Conservation (phyloP, 192 early-diverging fungal species). For the Coemansia sp. region DNA sequence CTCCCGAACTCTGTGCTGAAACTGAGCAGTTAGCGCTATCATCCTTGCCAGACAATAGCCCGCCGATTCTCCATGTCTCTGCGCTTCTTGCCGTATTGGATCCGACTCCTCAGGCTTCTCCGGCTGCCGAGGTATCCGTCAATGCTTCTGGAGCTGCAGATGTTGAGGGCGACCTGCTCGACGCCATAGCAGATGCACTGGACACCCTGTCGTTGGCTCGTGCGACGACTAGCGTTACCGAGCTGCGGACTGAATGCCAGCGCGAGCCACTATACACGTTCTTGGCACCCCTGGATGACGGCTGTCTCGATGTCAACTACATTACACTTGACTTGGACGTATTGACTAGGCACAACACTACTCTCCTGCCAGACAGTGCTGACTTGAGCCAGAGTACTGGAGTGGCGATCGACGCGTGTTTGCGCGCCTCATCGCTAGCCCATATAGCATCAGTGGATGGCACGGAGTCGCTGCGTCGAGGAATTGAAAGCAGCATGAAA, state of each 20-base stretch:
- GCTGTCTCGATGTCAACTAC: slow-evolving; percentile 43
- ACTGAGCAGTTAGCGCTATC: slow-evolving; percentile 1
- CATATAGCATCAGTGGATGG: background rate
- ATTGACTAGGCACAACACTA: slow-evolving; percentile 16
- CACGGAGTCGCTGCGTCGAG: background rate
- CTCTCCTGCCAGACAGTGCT: slow-evolving; percentile 22
- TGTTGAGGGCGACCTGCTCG: slow-evolving; percentile 9
- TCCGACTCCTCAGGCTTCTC: background rate
- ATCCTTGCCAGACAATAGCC: background rate
- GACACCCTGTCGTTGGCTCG: slow-evolving; percentile 31
- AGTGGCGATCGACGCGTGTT: slow-evolving; percentile 2
- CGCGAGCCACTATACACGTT: slow-evolving; percentile 31
- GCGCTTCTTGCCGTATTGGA: background rate
- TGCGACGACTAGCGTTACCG: background rate
- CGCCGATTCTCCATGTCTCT: background rate
- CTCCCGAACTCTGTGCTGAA: background rate
- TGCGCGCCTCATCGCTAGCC: background rate
- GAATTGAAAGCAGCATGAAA: background rate
- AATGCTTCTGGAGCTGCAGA: background rate
- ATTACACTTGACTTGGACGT: slow-evolving; percentile 28
- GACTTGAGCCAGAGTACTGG: background rate
- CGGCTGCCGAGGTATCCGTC: background rate
- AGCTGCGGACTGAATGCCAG: slow-evolving; percentile 16
- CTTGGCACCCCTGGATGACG: slow-evolving; percentile 27
- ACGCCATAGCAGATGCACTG: slow-evolving; percentile 8